Base-by-base conservation (phyloP, 2,329 filamentous ascomycete genomes). In the Aspergillus bombycis region DNA sequence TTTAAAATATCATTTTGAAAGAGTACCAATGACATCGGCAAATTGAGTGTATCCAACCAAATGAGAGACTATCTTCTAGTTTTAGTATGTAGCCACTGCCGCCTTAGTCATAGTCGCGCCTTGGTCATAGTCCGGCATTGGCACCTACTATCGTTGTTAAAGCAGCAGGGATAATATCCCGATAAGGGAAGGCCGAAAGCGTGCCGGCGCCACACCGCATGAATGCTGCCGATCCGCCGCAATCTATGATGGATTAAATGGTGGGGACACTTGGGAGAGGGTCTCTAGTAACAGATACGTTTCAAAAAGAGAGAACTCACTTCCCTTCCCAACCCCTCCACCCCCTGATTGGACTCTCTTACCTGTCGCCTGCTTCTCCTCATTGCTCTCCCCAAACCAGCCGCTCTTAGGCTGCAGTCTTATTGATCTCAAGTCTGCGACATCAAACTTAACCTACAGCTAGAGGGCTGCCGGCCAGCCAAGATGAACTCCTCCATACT, bases 401-500 rank as follows among this genome's bases (percentile, higher is more conserved):
- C 58, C 46, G 34, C 57, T 34, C 21, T 43, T n/a, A 38, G 43
- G 38, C 59, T 52, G 55, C 46, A 55, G 58, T 56, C 64, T 58
- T 62, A 55, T 59, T 61, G 63, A 60, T 56, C 52, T 54, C 60
- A 32, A 52, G 23, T 60, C 55, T 63, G 55, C 28, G 48, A 52
- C 60, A 61, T 60, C 67, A 62, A 48, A 52, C 61, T 58, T 65
- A 62, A 62, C 45, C 66, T 66, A 69, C 68, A 68, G 65, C 65
- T 67, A 41, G 69, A 71, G 70, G 70, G 71, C 73, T 74, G 71
- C 73, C 70, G 68, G 70, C 71, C 70, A 77, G 77, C 79, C 83
- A 89, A 79, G 73, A 97, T 97, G 93, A 90, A 88, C 73, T 84
- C 91, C 79, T 96, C 93, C 68, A 87, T 94, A 73, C 90, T 97